phyloP scores from a whole-genome alignment of 2,329 filamentous ascomycete species.

The Penicillium sp. region DNA sequence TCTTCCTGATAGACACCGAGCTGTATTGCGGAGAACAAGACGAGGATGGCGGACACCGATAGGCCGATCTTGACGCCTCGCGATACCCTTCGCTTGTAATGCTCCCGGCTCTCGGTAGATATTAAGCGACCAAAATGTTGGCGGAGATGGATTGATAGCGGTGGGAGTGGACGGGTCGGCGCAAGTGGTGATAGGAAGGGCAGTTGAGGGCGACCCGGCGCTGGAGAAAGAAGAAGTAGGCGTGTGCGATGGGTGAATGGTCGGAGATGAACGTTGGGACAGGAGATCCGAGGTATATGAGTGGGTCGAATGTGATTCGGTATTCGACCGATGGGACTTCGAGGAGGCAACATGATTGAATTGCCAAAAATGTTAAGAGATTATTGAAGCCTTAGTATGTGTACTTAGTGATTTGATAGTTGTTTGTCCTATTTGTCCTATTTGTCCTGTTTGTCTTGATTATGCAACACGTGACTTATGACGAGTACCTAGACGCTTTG shows the following conservation, averaged over 20 bases:
- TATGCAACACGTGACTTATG: neutral
- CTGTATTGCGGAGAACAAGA: conserved; percentile 59
- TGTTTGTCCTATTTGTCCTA: conserved; percentile 7
- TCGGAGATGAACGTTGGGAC: conserved; percentile 35
- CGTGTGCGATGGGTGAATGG: conserved; percentile 59
- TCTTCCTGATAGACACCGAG: conserved; percentile 70
- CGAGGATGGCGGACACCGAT: conserved; percentile 67
- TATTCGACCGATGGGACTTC: conserved; percentile 41
- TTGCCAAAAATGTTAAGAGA: neutral
- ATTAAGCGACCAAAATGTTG: conserved; percentile 65
- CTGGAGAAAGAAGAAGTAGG: conserved; percentile 51
- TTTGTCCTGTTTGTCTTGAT: conserved; percentile 4
- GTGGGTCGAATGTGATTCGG: conserved; percentile 37
- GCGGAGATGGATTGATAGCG: conserved; percentile 54
- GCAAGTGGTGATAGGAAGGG: conserved; percentile 63
- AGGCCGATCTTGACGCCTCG: conserved; percentile 68
- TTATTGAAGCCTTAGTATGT: neutral
- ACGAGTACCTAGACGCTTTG: no score
- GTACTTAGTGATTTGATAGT: neutral
- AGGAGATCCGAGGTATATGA: conserved; percentile 32
- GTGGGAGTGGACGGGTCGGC: conserved; percentile 45
- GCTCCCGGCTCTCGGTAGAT: conserved; percentile 65
- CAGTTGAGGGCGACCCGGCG: conserved; percentile 59
- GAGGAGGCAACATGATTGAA: conserved; percentile 34
- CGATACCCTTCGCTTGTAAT: conserved; percentile 52